Conservation (phyloP, 140 eudicot genomes). For the Stevia rebaudiana region DNA sequence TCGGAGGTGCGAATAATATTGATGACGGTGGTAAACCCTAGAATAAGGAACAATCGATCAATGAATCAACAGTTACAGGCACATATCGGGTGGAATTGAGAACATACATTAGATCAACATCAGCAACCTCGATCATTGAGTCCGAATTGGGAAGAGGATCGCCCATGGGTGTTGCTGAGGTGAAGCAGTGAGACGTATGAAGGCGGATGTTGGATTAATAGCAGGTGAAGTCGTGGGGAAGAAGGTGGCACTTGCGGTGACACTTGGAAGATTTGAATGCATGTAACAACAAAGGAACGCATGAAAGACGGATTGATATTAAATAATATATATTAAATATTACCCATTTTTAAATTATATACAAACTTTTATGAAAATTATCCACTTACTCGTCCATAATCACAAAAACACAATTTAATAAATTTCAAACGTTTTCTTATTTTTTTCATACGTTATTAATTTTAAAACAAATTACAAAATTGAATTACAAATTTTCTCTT, state of each 20-base stretch:
- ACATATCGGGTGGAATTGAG: background rate
- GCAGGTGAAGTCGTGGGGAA: background rate
- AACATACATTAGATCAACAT: background rate
- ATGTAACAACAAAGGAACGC: background rate
- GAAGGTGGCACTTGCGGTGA: background rate
- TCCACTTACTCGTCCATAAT: too few relatives aligned
- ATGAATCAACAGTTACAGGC: background rate
- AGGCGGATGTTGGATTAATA: background rate
- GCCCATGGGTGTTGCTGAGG: background rate
- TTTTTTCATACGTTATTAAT: too few relatives aligned
- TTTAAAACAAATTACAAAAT: too few relatives aligned
- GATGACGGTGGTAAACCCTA: constrained; percentile 9
- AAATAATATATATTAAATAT: too few relatives aligned
- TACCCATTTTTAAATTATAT: too few relatives aligned
- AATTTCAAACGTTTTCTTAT: too few relatives aligned
- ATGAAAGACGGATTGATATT: too few relatives aligned
- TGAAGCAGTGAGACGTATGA: background rate
- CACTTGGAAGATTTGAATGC: background rate
- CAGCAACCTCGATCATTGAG: too few relatives aligned
- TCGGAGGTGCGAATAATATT: background rate
- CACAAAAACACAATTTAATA: too few relatives aligned
- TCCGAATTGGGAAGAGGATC: too few relatives aligned
- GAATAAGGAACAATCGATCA: background rate
- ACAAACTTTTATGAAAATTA: too few relatives aligned
- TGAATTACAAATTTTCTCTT: too few relatives aligned